phyloP scores from a whole-genome alignment of 208 protist genomes.

The Leishmania gerbilli region DNA sequence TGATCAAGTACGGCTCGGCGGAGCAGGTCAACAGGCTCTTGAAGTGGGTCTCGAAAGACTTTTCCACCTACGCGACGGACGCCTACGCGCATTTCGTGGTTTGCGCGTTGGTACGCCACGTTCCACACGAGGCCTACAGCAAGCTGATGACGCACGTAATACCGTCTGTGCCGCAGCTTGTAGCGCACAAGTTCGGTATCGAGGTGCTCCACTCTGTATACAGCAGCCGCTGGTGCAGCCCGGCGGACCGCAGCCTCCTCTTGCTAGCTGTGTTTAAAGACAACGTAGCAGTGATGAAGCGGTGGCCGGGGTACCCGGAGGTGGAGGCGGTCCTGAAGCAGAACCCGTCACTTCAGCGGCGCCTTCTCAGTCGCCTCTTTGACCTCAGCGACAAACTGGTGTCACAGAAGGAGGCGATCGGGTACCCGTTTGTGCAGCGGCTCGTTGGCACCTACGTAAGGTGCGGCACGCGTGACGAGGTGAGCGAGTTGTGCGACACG shows the following conservation, averaged over 20 bases:
- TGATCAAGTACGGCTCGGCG: constrained; percentile 88
- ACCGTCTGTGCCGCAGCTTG: constrained; percentile 66
- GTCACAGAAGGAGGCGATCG: constrained; percentile 86
- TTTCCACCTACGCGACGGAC: constrained; percentile 68
- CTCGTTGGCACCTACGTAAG: constrained; percentile 71
- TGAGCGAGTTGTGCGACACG: constrained; percentile 87
- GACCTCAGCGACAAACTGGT: constrained; percentile 89
- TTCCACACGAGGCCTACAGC: constrained; percentile 72
- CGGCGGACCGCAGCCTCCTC: constrained; percentile 71
- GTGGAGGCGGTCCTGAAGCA: constrained; percentile 69
- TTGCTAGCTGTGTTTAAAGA: constrained; percentile 87
- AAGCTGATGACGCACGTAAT: constrained; percentile 66
- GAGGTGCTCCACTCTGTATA: constrained; percentile 81
- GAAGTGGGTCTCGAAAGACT: constrained; percentile 59
- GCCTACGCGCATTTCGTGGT: constrained; percentile 88
- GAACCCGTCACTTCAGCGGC: constrained; percentile 68
- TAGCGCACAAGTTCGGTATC: constrained; percentile 89
- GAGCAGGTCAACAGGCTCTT: constrained; percentile 67
- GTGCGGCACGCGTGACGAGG: constrained; percentile 76
- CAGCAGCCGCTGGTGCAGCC: constrained; percentile 78
- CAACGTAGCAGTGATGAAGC: constrained; percentile 84
- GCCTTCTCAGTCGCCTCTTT: constrained; percentile 79
- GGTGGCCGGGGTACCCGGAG: constrained; percentile 82
- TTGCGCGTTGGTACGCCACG: constrained; percentile 80
- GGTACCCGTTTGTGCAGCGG: constrained; percentile 86